These are phyloP conservation scores for Dittrichia graveolens DNA, from an alignment of 129 eudicot genomes.

Conservation along the genomic window DNA sequence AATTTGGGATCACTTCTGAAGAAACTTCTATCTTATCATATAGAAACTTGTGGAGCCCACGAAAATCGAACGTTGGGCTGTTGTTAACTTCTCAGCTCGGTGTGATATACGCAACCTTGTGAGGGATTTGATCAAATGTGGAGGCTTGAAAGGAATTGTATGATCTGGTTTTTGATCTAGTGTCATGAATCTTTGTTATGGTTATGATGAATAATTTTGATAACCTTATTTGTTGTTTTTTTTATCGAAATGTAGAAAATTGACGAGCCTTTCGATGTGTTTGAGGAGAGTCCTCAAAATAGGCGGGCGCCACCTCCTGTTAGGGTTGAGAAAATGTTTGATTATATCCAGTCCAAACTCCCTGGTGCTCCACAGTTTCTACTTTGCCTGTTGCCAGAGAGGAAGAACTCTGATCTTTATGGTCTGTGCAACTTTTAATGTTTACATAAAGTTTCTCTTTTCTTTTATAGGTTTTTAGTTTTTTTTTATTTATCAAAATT, in stretches of 20 bases:
- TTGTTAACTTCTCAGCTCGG: conserved; percentile 85
- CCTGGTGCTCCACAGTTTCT: conserved; percentile 79
- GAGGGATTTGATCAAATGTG: conserved; percentile 55
- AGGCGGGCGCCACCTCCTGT: conserved; percentile 84
- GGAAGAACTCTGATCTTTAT: conserved; percentile 72
- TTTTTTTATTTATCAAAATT: background rate
- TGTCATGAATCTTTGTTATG: background rate
- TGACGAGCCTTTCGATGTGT: conserved; percentile 59
- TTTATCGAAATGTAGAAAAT: conserved; percentile 29
- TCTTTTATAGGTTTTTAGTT: background rate
- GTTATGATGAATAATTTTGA: background rate
- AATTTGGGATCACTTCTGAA: background rate
- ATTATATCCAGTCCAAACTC: conserved; percentile 54
- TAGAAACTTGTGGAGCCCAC: conserved; percentile 75
- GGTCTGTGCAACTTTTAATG: conserved; percentile 36
- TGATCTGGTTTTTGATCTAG: conserved; percentile 19
- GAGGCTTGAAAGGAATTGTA: conserved; percentile 75
- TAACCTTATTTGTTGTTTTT: background rate
- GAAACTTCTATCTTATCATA: background rate
- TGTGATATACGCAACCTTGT: conserved; percentile 52
- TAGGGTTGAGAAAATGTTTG: conserved; percentile 86
- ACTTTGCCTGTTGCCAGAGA: conserved; percentile 74
- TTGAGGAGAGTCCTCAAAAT: conserved; percentile 69
- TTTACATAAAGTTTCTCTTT: background rate
- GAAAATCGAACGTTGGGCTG: conserved; percentile 64